Percentiles rank a stretch among this genome's conserved stretches.
Evolutionary conservation across 176 grass and related monocot species (phyloP).

Genomic region (Hordeum vulgare): DNA sequence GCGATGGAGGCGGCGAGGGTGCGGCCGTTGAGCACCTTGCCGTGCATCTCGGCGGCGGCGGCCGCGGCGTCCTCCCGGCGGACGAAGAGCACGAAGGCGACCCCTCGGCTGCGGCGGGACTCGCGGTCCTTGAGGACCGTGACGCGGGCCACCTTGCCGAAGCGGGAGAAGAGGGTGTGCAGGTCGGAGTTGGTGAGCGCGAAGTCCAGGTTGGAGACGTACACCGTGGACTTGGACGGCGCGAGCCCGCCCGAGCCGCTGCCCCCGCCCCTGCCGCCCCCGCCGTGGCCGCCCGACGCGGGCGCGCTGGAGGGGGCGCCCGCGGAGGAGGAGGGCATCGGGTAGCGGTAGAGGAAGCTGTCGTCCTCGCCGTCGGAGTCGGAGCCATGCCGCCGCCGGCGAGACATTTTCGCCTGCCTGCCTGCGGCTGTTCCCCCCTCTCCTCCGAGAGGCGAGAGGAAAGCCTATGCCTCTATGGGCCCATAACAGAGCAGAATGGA

Average conservation of each 20-base stretch:
- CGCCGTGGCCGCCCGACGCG: background rate
- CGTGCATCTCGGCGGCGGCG: conserved; percentile 33
- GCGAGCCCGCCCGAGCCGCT: conserved; percentile 76
- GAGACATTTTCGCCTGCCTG: conserved; percentile 32
- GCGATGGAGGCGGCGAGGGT: conserved; percentile 75
- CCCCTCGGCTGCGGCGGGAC: conserved; percentile 62
- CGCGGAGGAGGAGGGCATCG: conserved; percentile 30
- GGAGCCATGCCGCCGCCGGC: conserved; percentile 39
- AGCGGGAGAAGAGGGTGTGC: conserved; percentile 89
- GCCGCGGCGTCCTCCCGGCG: conserved; percentile 50
- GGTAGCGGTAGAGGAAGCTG: conserved; percentile 88
- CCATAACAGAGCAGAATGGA: no score
- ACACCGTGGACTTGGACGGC: conserved; percentile 93
- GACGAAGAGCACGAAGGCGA: conserved; percentile 93
- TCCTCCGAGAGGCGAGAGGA: no score
- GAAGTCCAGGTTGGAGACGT: conserved; percentile 81
- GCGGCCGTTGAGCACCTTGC: conserved; percentile 52
- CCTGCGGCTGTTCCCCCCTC: background rate
- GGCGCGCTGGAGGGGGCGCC: background rate
- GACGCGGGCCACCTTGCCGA: conserved; percentile 83
- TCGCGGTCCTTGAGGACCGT: conserved; percentile 81
- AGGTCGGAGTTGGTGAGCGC: conserved; percentile 97
- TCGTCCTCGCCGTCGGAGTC: conserved; percentile 67
- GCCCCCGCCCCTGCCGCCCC: background rate
- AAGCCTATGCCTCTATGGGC: no score